Percentiles rank a stretch among this genome's conserved stretches.
Evolutionary conservation across 805 yeast species (phyloP).

Genomic region (Starmera pachycereana): DNA sequence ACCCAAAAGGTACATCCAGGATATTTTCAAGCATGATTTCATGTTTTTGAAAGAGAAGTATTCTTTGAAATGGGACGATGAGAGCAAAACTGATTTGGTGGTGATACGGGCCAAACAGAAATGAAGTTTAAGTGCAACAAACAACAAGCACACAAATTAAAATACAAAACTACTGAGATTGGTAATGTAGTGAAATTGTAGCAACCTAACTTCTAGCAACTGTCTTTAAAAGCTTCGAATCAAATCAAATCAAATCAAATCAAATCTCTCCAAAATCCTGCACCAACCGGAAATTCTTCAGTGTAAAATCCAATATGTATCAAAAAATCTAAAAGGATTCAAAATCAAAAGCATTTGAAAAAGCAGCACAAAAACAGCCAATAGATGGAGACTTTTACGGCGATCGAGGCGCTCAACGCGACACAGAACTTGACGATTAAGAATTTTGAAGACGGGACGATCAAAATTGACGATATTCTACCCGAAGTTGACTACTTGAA

Average conservation of each 20-base stretch:
- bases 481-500: constrained; percentile 26
- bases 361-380: background rate
- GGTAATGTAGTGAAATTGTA: too few species aligned
- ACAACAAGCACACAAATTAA: background rate
- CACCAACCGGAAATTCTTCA: too few species aligned
- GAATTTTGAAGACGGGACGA: constrained; percentile 31
- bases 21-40: constrained; percentile 5
- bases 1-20: constrained; percentile 7
- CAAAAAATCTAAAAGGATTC: background rate
- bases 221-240: too few species aligned
- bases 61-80: constrained; percentile 9
- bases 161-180: too few species aligned
- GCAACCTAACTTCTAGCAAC: too few species aligned
- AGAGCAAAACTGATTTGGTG: background rate
- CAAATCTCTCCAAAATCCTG: too few species aligned
- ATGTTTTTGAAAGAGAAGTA: constrained; percentile 1
- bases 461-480: constrained; percentile 23
- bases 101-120: background rate
- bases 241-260: too few species aligned
- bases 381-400: constrained; percentile 20
- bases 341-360: background rate
- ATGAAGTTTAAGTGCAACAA: background rate
- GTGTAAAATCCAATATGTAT: too few species aligned
- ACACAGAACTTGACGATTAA: constrained; percentile 19
- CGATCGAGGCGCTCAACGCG: constrained; percentile 18